Evolutionary conservation across 805 yeast species (phyloP).

Genomic region (Saturnispora mendoncae): DNA sequence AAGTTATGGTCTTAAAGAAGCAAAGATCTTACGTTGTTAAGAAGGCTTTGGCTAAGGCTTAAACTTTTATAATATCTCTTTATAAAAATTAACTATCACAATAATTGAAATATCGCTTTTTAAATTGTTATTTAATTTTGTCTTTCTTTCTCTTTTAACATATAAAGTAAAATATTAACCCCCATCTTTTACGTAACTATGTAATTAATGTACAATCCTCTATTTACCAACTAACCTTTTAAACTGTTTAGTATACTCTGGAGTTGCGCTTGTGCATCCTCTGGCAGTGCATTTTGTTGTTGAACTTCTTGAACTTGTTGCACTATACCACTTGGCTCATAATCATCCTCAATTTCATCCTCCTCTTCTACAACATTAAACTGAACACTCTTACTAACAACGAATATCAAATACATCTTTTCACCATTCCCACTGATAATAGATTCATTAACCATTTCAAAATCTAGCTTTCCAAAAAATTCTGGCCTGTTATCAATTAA

Average conservation of each 20-base stretch:
- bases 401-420: slow-evolving; percentile 23
- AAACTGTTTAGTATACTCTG: slow-evolving; percentile 4
- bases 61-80: slow-evolving; percentile 27
- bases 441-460: slow-evolving; percentile 14
- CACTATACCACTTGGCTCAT: slow-evolving; percentile 1
- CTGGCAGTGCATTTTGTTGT: too few relatives aligned
- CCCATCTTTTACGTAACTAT: too few relatives aligned
- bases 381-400: slow-evolving; percentile 21
- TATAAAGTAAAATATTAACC: too few relatives aligned
- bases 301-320: too few relatives aligned
- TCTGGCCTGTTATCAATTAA: slow-evolving; percentile 13
- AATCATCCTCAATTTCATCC: slow-evolving; percentile 17
- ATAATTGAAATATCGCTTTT: background rate
- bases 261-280: slow-evolving; percentile 1
- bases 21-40: slow-evolving; percentile 92
- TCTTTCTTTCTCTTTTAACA: too few relatives aligned
- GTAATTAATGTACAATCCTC: too few relatives aligned
- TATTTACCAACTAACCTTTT: slow-evolving; percentile 5
- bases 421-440: slow-evolving; percentile 12
- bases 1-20: slow-evolving; percentile 94
- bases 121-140: too few relatives aligned
- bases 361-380: slow-evolving; percentile 8
- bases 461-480: slow-evolving; percentile 18
- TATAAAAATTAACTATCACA: background rate
- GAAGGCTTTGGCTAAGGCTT: slow-evolving; percentile 96